Evolutionary conservation across 1,284 basidiomycete genomes (phyloP).

Genomic region (Somion occarium): DNA sequence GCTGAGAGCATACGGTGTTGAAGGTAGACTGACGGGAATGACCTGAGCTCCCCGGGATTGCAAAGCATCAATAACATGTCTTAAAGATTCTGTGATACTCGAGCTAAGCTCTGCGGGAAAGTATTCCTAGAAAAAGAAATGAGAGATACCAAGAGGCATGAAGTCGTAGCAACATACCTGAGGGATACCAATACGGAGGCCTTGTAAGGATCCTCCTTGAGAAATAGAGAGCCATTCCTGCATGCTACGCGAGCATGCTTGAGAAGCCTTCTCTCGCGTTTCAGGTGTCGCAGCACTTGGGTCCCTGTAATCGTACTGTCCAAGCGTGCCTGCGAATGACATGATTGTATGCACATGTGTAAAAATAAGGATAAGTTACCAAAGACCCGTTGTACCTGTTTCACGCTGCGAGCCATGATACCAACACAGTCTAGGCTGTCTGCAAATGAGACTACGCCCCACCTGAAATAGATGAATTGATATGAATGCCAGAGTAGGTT

Average conservation of each 20-base stretch:
- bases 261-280: slow-evolving; percentile 32
- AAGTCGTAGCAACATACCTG: slow-evolving; percentile 28
- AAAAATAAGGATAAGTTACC: slow-evolving; percentile 36
- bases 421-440: slow-evolving; percentile 96
- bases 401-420: slow-evolving; percentile 59
- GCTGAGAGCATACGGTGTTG: slow-evolving; percentile 76
- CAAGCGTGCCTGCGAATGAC: slow-evolving; percentile 49
- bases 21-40: slow-evolving; percentile 74
- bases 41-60: slow-evolving; percentile 63
- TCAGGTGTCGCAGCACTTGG: slow-evolving; percentile 64
- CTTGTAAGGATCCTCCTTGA: slow-evolving; percentile 25
- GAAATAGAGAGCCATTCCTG: slow-evolving; percentile 10
- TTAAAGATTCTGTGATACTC: slow-evolving; percentile 43
- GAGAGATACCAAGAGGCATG: slow-evolving; percentile 14
- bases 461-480: slow-evolving; percentile 40
- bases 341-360: slow-evolving; percentile 3
- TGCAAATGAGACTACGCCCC: slow-evolving; percentile 91
- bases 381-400: slow-evolving; percentile 52
- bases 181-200: slow-evolving; percentile 56
- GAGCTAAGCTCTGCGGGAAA: slow-evolving; percentile 71
- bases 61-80: slow-evolving; percentile 46
- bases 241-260: slow-evolving; percentile 13
- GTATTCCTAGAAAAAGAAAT: slow-evolving; percentile 57
- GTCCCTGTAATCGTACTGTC: slow-evolving; percentile 68
- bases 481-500: not conserved